Base-by-base conservation (phyloP, 352 stramenopile species). In the Thraustochytrium striatum region DNA sequence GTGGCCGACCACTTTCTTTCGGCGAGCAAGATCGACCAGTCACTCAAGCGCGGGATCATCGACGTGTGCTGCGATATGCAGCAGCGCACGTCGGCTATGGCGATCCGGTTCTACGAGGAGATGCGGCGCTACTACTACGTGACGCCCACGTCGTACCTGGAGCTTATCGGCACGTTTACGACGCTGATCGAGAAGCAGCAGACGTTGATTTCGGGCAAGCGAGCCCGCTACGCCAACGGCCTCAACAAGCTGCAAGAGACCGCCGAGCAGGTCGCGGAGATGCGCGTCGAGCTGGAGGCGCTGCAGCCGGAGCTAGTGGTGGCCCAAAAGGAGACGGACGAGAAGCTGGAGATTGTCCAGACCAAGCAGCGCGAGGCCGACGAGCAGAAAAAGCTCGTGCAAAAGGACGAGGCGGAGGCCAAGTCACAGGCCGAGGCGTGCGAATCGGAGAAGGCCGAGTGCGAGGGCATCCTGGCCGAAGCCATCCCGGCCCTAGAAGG, bases 61-160 rank as follows among this genome's bases (percentile, higher is more conserved):
- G 90, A 97, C 61, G 90, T 97, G 7, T 98, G 93, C 68, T 92
- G 97, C 0, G 91, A 94, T 38, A 97, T 97, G 92, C 93, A 97
- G 72, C 89, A 94, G 72, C 91, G 89, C 35, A 92, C 96, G 61
- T 91, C 88, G 35, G 72, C 68, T 0, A 85, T 96, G 38, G 91
- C 89, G 28, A 80, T 75, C 9, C 86, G 91, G 13, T 97, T 93
- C 61, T 82, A 94, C 35, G 84, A 90, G 47, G 94, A 92, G 25
- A 83, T 96, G 52, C 85, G 91, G 19, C 87, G 92, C 1, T 91
- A 96, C 78, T 96, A 97, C 84, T 97, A 97, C 84, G 91, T 97
- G 39, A 97, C 93, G 0, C 93, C 93, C 7, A 97, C 93, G 35
- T 96, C 89, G 35, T 97, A 97, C 81, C 85, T 97, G 2, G 92